phyloP scores from a whole-genome alignment of 495 filamentous ascomycete species.

The Saxophila tyrrhenica region DNA sequence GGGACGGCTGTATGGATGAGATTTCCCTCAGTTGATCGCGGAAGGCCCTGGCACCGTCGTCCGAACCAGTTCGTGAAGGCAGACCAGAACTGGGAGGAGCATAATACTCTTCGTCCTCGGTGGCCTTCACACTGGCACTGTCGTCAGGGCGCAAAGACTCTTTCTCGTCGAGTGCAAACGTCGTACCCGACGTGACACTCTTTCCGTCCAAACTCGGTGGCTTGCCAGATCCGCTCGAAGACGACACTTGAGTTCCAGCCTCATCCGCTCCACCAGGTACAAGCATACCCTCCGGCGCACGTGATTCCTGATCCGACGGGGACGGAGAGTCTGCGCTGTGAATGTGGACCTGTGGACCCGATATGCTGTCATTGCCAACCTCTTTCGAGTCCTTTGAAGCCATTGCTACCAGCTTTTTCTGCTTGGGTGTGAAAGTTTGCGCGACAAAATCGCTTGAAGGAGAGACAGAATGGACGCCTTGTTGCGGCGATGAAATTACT shows the following conservation, averaged over 20 bases:
- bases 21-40: slow-evolving; percentile 69
- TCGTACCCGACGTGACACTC: slow-evolving; percentile 80
- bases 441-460: background rate
- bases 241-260: slow-evolving; percentile 51
- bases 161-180: slow-evolving; percentile 88
- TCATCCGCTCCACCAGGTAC: slow-evolving; percentile 25
- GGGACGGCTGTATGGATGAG: slow-evolving; percentile 35
- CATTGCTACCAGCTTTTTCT: background rate
- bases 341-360: slow-evolving; percentile 2
- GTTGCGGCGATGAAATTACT: slow-evolving; percentile 4
- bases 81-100: slow-evolving; percentile 60
- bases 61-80: slow-evolving; percentile 67
- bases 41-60: slow-evolving; percentile 61
- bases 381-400: slow-evolving; percentile 1
- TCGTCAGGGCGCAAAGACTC: slow-evolving; percentile 88
- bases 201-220: slow-evolving; percentile 82
- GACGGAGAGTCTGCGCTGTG: background rate
- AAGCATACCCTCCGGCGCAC: slow-evolving; percentile 5
- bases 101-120: slow-evolving; percentile 77
- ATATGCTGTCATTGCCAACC: background rate
- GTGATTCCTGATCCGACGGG: background rate
- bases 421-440: background rate
- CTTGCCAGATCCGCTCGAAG: slow-evolving; percentile 57
- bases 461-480: slow-evolving; percentile 1
- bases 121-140: slow-evolving; percentile 81